Conservation (phyloP, 2,329 filamentous ascomycete genomes). For the Ciborinia camelliae region DNA sequence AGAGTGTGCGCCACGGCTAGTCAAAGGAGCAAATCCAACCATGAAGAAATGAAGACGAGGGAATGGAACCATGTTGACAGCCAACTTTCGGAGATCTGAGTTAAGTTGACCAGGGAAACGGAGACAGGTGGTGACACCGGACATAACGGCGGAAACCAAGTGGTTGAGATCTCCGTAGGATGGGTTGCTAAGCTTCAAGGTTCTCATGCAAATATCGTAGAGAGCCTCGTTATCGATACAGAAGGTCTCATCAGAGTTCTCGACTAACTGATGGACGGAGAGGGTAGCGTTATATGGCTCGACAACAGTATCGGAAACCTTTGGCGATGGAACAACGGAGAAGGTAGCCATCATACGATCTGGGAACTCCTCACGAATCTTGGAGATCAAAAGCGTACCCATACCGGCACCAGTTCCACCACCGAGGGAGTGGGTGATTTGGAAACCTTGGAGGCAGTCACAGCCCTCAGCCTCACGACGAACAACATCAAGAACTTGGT, state of each 20-base stretch:
- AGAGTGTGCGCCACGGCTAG: slow-evolving; percentile 83
- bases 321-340: slow-evolving; percentile 97
- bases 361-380: slow-evolving; percentile 99
- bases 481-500: slow-evolving; percentile 97
- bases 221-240: slow-evolving; percentile 99
- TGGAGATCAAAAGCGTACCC: slow-evolving; percentile 99
- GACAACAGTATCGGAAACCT: slow-evolving; percentile 99
- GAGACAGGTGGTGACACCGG: slow-evolving; percentile 95
- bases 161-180: slow-evolving; percentile 99
- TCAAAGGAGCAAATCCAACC: slow-evolving; percentile 98
- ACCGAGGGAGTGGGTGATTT: slow-evolving; percentile 99
- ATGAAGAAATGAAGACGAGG: slow-evolving; percentile 99
- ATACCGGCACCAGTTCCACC: slow-evolving; percentile 99
- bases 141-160: slow-evolving; percentile 99
- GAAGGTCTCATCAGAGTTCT: slow-evolving; percentile 99
- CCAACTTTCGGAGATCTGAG: slow-evolving; percentile 98
- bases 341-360: slow-evolving; percentile 99
- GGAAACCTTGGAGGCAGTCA: slow-evolving; percentile 99
- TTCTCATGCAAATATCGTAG: slow-evolving; percentile 99
- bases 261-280: slow-evolving; percentile 97
- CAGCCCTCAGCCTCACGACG: slow-evolving; percentile 98
- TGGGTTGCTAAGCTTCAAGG: slow-evolving; percentile 96
- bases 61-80: slow-evolving; percentile 99
- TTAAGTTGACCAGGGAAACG: slow-evolving; percentile 99
- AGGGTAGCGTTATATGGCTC: slow-evolving; percentile 99